Base-by-base conservation (phyloP, 306 rosid genomes). In the Quercus alba region DNA sequence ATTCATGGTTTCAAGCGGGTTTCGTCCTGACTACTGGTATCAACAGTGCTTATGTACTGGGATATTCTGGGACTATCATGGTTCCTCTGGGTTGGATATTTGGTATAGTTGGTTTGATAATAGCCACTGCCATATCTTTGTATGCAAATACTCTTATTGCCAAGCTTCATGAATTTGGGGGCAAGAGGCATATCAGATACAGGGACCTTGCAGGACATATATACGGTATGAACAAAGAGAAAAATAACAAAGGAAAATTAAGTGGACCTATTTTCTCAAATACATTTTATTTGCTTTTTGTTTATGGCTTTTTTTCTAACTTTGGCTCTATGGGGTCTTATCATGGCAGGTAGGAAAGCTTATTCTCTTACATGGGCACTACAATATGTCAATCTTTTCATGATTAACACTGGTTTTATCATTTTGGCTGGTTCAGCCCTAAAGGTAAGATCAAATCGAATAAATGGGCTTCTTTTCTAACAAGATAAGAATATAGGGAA, bases 391-490 rank as follows among this genome's bases (percentile, higher is more conserved):
- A 95, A 95, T 81, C 98, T 95, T 82, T 95, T 95, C 85, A 95
- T 95, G 98, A 95, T 95, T 62, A 95, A 95, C 80, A 87, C 90
- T 1, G 99, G 98, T 10, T 95, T 1, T 35, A 86, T 95, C 84
- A 95, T 95, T 82, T 84, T 95, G 84, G 99, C 98, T 25, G 99
- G 99, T 77, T 89, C 89, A 3, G 98, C 99, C 78, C 83, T 95
- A 51, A 95, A 95, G 97, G 99, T 95, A 78, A 79, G 82, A 49
- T 52, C 21, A 79, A 71, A 17, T 70, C 23, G 62, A 30, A 30
- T 31, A 31, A 26, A 30, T 6, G 19, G 23, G 71, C 14, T 31
- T 31, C 8, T 30, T 64, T 30, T 31, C 46, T 15, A 17, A 17
- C n/a, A 9, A 8, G 13, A 31, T 64, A 15, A 61, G 20, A n/a